These are phyloP conservation scores for Diaporthe nobilis DNA, from an alignment of 2,329 filamentous ascomycete genomes.

Conservation along the genomic window DNA sequence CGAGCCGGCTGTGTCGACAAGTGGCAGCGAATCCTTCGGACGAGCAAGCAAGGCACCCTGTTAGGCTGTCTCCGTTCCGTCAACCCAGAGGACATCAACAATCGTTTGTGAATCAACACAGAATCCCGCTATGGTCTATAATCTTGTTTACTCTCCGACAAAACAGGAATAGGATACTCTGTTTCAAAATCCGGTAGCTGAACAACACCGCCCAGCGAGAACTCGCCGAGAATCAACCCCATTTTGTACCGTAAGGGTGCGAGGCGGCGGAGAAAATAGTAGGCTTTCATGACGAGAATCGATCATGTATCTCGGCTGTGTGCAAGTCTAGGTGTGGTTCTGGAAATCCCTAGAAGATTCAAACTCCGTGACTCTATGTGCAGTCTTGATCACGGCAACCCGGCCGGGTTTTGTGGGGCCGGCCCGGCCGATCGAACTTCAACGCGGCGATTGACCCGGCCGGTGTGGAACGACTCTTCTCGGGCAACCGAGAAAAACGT, in stretches of 20 bases:
- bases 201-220: not conserved
- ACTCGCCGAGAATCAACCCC: not conserved
- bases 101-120: too few relatives aligned
- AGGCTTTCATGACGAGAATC: not conserved
- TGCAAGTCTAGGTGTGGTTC: not conserved
- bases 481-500: not conserved
- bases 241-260: too few relatives aligned
- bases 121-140: too few relatives aligned
- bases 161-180: not conserved
- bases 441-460: not conserved
- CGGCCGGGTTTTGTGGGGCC: constrained; percentile 2
- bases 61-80: not conserved
- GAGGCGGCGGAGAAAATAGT: too few relatives aligned
- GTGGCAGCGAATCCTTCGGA: constrained; percentile 1
- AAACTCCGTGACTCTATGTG: not conserved
- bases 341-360: not conserved
- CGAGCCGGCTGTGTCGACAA: not conserved
- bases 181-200: too few relatives aligned
- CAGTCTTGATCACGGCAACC: not conserved
- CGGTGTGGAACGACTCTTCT: not conserved
- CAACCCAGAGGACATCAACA: not conserved
- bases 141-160: not conserved
- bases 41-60: not conserved
- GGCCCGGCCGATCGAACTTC: not conserved
- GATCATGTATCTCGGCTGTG: too few relatives aligned